Conservation (phyloP, 2,329 filamentous ascomycete species). For the Colletotrichum phormii region DNA sequence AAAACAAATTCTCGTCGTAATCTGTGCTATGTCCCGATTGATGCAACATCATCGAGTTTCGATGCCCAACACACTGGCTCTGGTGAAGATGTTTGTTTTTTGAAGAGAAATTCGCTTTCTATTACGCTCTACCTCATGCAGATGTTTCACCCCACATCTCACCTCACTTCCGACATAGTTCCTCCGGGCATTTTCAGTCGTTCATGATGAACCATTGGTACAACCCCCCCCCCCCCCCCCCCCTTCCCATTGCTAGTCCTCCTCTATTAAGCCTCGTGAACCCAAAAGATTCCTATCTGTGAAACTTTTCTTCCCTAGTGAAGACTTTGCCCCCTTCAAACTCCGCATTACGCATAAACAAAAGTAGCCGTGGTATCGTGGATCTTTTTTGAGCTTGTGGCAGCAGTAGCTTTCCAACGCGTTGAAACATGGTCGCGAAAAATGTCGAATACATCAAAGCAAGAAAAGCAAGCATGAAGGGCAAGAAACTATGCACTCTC, state of each 20-base stretch:
- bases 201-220: not conserved
- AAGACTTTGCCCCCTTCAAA: not conserved
- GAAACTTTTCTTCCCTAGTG: not conserved
- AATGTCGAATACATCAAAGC: not conserved
- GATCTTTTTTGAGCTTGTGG: not conserved
- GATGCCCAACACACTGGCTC: not conserved
- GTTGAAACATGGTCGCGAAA: not conserved
- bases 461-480: not conserved
- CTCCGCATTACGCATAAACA: not conserved
- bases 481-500: not conserved
- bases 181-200: too few relatives aligned
- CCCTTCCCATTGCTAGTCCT: not conserved
- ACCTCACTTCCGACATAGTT: too few relatives aligned
- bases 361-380: constrained; percentile 4
- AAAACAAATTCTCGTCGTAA: not conserved
- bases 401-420: not conserved
- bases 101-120: not conserved
- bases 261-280: not conserved
- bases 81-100: not conserved
- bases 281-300: not conserved
- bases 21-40: not conserved
- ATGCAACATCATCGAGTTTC: not conserved
- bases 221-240: too few relatives aligned
- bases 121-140: not conserved
- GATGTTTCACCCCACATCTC: not conserved